Base-by-base conservation (phyloP, 306 rosid species). In the Clitoria ternatea region DNA sequence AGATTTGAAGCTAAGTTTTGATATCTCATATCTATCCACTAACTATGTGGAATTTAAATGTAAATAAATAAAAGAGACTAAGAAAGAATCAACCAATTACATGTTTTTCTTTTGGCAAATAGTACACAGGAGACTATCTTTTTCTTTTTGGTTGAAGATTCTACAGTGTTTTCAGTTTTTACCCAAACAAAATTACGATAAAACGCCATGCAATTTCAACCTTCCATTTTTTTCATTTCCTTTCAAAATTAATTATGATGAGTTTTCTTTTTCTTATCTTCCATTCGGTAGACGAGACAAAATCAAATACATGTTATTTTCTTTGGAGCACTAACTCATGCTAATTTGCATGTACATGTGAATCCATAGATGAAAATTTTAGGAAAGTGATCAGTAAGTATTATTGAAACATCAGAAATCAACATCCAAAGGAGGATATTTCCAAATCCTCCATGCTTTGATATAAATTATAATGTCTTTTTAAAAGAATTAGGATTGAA, bases 81-180 rank as follows among this genome's bases (percentile, higher is more conserved):
- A 13, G 26, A 18, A 48, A 54, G 61, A 53, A 23, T 18, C 19
- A 53, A 11, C 61, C 37, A 26, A n/a, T 29, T 27, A 27, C 18
- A 13, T 14, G 40, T 7, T 29, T n/a, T 10, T 0, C 39, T 11
- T 52, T 24, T 22, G 18, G 6, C 18, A 35, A 37, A 49, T 61
- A 47, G 63, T 85, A 57, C 76, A 57, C 2, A 17, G 8, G 43
- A 40, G 48, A 49, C 62, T 72, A 78, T 83, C 66, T 77, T 78
- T 84, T 83, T 80, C 77, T 55, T 71, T 76, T 54, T 66, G 54
- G 79, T 83, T 81, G 85, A 88, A 88, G 75, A 59, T 37, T 39
- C 73, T 60, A 78, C 81, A 47, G 44, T 83, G 44, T 61, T 48
- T 61, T 68, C n/a, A 40, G 67, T 55, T 35, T 35, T 69, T n/a